Percentiles rank a stretch among this genome's conserved stretches.
These are phyloP conservation scores for Ceriops tagal DNA, from an alignment of 345 rosid species.

Conservation along the genomic window DNA sequence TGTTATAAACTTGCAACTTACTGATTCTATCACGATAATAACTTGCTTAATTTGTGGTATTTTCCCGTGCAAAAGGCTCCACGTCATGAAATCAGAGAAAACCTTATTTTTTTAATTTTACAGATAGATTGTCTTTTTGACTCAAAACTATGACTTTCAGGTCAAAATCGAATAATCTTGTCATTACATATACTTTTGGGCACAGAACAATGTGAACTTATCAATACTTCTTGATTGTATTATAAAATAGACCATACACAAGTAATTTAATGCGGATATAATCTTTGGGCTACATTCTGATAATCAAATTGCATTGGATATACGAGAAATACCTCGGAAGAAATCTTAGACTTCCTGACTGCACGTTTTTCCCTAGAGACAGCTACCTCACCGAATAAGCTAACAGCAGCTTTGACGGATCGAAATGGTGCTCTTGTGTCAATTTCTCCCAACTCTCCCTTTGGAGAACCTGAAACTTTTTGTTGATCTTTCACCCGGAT, in stretches of 20 bases:
- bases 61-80: no score
- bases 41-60: no score
- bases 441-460: conserved; percentile 83
- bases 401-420: conserved; percentile 94
- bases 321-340: conserved; percentile 36
- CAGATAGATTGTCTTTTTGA: no score
- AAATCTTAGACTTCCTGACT: conserved; percentile 24
- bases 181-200: no score
- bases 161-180: no score
- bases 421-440: conserved; percentile 90
- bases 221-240: no score
- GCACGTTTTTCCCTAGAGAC: conserved; percentile 27
- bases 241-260: no score
- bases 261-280: not conserved
- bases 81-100: no score
- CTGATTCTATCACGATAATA: not conserved
- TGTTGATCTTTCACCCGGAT: conserved; percentile 27
- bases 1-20: not conserved
- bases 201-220: no score
- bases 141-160: no score
- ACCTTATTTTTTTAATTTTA: no score
- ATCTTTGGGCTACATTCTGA: not conserved
- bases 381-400: conserved; percentile 74
- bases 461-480: conserved; percentile 42
- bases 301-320: not conserved